These are phyloP conservation scores for Calonectria pseudoreteaudii DNA, from an alignment of 2,329 filamentous ascomycete genomes.

Conservation along the genomic window DNA sequence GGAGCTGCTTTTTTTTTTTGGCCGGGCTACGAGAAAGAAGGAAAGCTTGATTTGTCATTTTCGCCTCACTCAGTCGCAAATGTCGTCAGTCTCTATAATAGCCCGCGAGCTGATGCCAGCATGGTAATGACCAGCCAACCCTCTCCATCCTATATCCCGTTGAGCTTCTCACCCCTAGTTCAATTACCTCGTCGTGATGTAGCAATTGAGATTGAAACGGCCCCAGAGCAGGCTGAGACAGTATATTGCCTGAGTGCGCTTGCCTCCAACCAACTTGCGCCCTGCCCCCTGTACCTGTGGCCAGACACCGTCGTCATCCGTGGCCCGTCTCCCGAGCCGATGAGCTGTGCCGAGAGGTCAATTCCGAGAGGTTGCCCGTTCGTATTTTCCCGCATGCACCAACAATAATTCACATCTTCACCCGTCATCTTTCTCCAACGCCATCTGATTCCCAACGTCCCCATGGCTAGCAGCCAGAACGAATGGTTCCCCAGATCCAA, in stretches of 20 bases:
- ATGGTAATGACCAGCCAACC: not conserved
- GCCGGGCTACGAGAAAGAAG: not conserved
- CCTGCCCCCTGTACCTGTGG: not conserved
- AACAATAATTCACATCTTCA: not conserved
- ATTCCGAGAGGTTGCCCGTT: not conserved
- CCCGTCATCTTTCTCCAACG: not conserved
- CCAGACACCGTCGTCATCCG: conserved; percentile 7
- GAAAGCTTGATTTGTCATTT: conserved; percentile 6
- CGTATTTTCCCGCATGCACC: not conserved
- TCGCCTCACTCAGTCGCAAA: not conserved
- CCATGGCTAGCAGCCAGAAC: not conserved
- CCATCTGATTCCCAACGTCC: not conserved
- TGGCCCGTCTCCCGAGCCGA: conserved; percentile 12
- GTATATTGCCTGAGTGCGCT: not conserved
- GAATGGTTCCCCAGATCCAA: not conserved
- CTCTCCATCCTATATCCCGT: not conserved
- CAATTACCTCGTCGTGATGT: not conserved
- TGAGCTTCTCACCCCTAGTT: not conserved
- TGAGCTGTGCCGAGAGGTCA: conserved; percentile 6
- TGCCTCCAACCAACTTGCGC: not conserved
- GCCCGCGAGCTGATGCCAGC: not conserved
- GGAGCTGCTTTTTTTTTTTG: not conserved
- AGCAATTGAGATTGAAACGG: not conserved
- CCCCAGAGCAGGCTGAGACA: not conserved
- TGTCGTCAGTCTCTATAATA: not conserved